phyloP scores from a whole-genome alignment of 768 basidiomycete species.

The Leccinellum rugosiceps region DNA sequence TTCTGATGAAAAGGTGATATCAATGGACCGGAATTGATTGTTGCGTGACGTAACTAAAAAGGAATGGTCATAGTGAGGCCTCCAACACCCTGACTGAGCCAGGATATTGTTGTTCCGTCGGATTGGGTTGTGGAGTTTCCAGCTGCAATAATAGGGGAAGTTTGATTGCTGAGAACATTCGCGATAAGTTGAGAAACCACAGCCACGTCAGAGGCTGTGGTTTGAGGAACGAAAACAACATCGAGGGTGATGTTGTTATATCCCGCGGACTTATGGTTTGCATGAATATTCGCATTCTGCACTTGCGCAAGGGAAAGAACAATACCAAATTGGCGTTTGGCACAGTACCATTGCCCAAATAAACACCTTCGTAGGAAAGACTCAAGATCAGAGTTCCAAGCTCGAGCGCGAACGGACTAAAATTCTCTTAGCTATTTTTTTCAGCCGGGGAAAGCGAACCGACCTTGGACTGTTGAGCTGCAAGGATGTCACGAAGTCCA shows the following conservation, averaged over 20 bases:
- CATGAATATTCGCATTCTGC: background rate
- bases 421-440: constrained; percentile 1
- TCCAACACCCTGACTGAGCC: constrained; percentile 62
- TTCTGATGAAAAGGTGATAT: constrained; percentile 50
- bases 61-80: constrained; percentile 60
- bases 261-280: constrained; percentile 43
- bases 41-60: constrained; percentile 50
- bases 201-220: constrained; percentile 40
- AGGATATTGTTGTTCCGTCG: constrained; percentile 56
- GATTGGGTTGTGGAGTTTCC: constrained; percentile 57
- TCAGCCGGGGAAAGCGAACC: background rate
- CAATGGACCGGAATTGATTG: constrained; percentile 58
- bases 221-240: constrained; percentile 56
- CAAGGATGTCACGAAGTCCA: constrained; percentile 59
- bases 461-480: constrained; percentile 57
- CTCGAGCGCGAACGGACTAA: constrained; percentile 61
- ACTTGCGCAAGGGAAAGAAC: background rate
- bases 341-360: constrained; percentile 54
- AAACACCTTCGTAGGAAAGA: constrained; percentile 54
- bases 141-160: constrained; percentile 53
- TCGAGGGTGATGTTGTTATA: constrained; percentile 55
- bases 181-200: constrained; percentile 64
- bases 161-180: constrained; percentile 63
- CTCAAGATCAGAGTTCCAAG: constrained; percentile 66
- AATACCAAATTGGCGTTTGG: constrained; percentile 49